Percentiles rank a stretch among this genome's conserved stretches.
These are phyloP conservation scores for Leptographium wingfieldii DNA, from an alignment of 2,329 filamentous ascomycete genomes.

Conservation along the genomic window DNA sequence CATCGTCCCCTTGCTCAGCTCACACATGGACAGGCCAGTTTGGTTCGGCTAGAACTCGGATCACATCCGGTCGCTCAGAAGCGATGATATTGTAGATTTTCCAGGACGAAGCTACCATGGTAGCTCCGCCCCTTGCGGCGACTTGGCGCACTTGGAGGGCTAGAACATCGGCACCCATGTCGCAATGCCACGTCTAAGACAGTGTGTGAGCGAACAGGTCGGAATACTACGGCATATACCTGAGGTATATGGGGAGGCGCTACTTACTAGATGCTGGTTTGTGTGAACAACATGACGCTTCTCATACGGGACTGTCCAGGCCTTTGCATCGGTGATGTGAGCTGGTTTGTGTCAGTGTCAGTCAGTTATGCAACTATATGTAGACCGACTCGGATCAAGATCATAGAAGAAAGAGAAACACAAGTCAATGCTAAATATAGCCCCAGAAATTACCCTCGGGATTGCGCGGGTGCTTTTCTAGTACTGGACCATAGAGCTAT, in stretches of 20 bases:
- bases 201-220: not conserved
- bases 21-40: conserved; percentile 38
- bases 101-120: conserved; percentile 29
- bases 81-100: conserved; percentile 31
- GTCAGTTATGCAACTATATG: not conserved
- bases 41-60: conserved; percentile 24
- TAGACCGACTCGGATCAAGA: too few relatives aligned
- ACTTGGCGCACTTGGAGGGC: conserved; percentile 33
- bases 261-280: conserved; percentile 27
- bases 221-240: not conserved
- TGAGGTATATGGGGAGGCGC: not conserved
- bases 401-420: too few relatives aligned
- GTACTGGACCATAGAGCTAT: too few relatives aligned
- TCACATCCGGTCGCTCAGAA: conserved; percentile 22
- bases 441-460: too few relatives aligned
- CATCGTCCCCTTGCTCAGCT: conserved; percentile 10
- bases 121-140: conserved; percentile 30
- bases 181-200: conserved; percentile 33
- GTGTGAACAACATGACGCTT: conserved; percentile 38
- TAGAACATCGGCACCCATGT: conserved; percentile 39
- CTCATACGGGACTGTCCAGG: conserved; percentile 30
- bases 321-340: conserved; percentile 34
- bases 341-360: conserved; percentile 18
- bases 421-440: too few relatives aligned
- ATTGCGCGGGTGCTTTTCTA: too few relatives aligned